These are phyloP conservation scores for Urochloa ruziziensis DNA, from an alignment of 176 grass and related monocot species.

Conservation along the genomic window DNA sequence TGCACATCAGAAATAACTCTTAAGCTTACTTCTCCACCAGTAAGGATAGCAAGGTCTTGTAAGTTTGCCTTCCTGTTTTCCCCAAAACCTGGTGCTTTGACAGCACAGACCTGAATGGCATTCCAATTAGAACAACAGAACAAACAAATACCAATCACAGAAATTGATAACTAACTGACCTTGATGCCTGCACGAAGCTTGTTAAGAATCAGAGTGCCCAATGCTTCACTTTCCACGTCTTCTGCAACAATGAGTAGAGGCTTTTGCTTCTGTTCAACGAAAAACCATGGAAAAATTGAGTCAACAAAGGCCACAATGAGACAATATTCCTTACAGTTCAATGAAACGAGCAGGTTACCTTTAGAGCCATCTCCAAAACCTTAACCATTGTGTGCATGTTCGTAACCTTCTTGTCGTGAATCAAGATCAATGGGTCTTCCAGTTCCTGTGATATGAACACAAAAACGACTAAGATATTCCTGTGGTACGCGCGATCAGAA, in stretches of 20 bases:
- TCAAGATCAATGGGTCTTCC: conserved; percentile 89
- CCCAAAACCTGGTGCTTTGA: conserved; percentile 99
- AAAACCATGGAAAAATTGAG: not conserved
- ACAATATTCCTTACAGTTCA: not conserved
- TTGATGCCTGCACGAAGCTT: conserved; percentile 99
- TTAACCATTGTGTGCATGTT: conserved; percentile 79
- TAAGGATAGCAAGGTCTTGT: conserved; percentile 92
- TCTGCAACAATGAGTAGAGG: conserved; percentile 94
- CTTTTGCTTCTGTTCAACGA: conserved; percentile 68
- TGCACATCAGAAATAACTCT: not conserved
- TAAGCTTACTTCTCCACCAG: conserved; percentile 72
- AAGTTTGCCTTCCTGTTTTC: conserved; percentile 94
- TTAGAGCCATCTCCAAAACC: conserved; percentile 75
- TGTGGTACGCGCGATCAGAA: not conserved
- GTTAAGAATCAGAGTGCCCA: conserved; percentile 90
- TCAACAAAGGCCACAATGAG: not conserved
- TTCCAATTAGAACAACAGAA: not conserved
- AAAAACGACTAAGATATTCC: not conserved
- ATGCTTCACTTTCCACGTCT: conserved; percentile 96
- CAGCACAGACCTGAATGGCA: conserved; percentile 75
- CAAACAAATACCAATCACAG: not conserved
- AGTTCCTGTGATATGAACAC: conserved; percentile 56
- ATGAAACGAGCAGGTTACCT: conserved; percentile 47
- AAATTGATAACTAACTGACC: conserved; percentile 35
- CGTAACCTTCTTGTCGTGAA: conserved; percentile 95